Conservation (phyloP, 2,329 filamentous ascomycete genomes). For the Fusarium sp. region DNA sequence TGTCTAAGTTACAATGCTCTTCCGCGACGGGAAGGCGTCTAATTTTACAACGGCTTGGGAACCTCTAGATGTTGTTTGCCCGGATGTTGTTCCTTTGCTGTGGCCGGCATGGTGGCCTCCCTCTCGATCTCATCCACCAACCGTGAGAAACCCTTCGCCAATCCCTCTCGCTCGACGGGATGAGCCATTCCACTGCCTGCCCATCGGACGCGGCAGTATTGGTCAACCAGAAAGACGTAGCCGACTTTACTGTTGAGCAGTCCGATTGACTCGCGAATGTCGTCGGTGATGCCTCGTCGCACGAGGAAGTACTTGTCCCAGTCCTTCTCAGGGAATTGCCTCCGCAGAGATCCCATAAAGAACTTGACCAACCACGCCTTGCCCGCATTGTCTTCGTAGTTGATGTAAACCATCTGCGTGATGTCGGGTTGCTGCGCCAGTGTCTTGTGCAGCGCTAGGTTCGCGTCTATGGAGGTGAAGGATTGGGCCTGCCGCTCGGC, state of each 20-base stretch:
- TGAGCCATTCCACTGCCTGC: slow-evolving; percentile 82
- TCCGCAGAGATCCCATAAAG: slow-evolving; percentile 67
- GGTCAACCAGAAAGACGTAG: slow-evolving; percentile 92
- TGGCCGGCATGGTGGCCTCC: slow-evolving; percentile 49
- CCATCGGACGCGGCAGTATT: slow-evolving; percentile 91
- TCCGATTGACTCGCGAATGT: slow-evolving; percentile 73
- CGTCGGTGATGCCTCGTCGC: slow-evolving; percentile 67
- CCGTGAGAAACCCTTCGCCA: slow-evolving; percentile 73
- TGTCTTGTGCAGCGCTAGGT: slow-evolving; percentile 76
- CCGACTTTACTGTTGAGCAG: slow-evolving; percentile 91
- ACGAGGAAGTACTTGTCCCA: slow-evolving; percentile 74
- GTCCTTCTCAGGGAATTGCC: slow-evolving; percentile 61
- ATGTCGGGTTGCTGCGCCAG: slow-evolving; percentile 65
- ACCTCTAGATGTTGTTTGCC: slow-evolving; percentile 49
- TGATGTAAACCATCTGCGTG: slow-evolving; percentile 86
- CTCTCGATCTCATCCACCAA: slow-evolving; percentile 70
- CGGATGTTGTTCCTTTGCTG: slow-evolving; percentile 50
- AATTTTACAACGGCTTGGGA: slow-evolving; percentile 44
- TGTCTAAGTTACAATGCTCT: slow-evolving; percentile 43
- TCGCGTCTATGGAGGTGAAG: slow-evolving; percentile 74
- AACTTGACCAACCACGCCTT: slow-evolving; percentile 70
- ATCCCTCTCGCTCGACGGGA: slow-evolving; percentile 73
- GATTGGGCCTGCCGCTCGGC: slow-evolving; percentile 82
- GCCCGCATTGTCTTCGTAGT: slow-evolving; percentile 84
- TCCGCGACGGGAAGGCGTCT: slow-evolving; percentile 26